Conservation (phyloP, 305 asterid genomes). For the Salvia sclarea region DNA sequence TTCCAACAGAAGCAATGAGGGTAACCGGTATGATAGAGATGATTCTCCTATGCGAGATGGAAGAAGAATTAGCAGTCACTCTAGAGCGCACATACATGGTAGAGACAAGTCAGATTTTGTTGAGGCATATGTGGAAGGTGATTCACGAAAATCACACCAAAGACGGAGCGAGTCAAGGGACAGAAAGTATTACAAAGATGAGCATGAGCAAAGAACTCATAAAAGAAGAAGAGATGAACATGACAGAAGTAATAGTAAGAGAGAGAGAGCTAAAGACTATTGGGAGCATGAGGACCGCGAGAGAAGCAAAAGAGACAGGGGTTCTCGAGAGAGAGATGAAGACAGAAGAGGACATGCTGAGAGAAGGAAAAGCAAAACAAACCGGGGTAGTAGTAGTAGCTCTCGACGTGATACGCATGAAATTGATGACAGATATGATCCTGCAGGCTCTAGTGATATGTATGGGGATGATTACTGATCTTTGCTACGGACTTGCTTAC, state of each 20-base stretch:
- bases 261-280: slow-evolving; percentile 45
- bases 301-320: slow-evolving; percentile 41
- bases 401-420: slow-evolving; percentile 39
- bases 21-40: slow-evolving; percentile 36
- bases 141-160: slow-evolving; percentile 40
- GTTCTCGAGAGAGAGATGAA: slow-evolving; percentile 34
- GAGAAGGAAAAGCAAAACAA: slow-evolving; percentile 33
- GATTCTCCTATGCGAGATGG: slow-evolving; percentile 45
- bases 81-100: slow-evolving; percentile 36
- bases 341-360: slow-evolving; percentile 26
- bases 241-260: slow-evolving; percentile 41
- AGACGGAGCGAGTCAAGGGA: slow-evolving; percentile 46
- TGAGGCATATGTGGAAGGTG: slow-evolving; percentile 37
- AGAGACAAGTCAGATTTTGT: slow-evolving; percentile 36
- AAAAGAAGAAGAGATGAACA: slow-evolving; percentile 48
- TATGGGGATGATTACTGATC: slow-evolving; percentile 35
- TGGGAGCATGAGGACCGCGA: slow-evolving; percentile 39
- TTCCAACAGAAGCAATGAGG: slow-evolving; percentile 36
- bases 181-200: slow-evolving; percentile 39
- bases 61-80: slow-evolving; percentile 33
- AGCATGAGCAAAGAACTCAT: slow-evolving; percentile 34
- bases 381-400: slow-evolving; percentile 31
- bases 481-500: slow-evolving; percentile 21
- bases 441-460: slow-evolving; percentile 45
- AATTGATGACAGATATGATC: slow-evolving; percentile 81